These are phyloP conservation scores for Wallacemonas sp. DNA, from an alignment of 208 protist species.

Conservation along the genomic window DNA sequence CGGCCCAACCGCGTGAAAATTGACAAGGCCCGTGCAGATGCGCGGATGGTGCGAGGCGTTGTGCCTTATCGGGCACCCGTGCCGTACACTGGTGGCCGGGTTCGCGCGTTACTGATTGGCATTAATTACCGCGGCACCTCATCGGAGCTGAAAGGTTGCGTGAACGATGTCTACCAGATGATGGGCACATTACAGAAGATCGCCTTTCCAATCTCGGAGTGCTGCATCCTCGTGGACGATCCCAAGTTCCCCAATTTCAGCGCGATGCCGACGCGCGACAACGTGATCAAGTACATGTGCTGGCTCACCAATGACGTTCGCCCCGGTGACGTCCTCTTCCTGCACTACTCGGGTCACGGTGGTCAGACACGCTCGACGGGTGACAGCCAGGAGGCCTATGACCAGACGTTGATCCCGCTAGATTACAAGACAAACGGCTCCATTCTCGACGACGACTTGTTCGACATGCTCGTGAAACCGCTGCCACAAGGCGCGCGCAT, in stretches of 20 bases:
- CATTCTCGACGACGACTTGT: conserved; percentile 91
- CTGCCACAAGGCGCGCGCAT: conserved; percentile 81
- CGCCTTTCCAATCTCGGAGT: conserved; percentile 76
- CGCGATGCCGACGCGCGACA: conserved; percentile 69
- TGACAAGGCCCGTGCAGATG: conserved; percentile 33
- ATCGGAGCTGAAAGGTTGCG: conserved; percentile 71
- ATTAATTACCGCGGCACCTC: conserved; percentile 87
- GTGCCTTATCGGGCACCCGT: conserved; percentile 71
- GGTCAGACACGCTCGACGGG: conserved; percentile 44
- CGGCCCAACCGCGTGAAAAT: conserved; percentile 67
- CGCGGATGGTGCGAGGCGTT: conserved; percentile 39
- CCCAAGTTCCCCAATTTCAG: conserved; percentile 69
- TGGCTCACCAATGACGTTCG: conserved; percentile 77
- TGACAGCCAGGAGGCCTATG: conserved; percentile 73
- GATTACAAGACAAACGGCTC: conserved; percentile 64
- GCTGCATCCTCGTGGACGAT: conserved; percentile 87
- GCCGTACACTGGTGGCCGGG: conserved; percentile 81
- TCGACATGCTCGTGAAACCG: conserved; percentile 64
- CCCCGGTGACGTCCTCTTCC: conserved; percentile 87
- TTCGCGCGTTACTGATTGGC: conserved; percentile 89
- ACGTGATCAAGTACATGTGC: conserved; percentile 85
- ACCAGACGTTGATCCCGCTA: conserved; percentile 82
- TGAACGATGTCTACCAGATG: conserved; percentile 87
- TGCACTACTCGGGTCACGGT: conserved; percentile 92
- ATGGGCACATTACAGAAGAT: conserved; percentile 77